Percentiles rank a stretch among this genome's conserved stretches.
Evolutionary conservation across 179 eudicot species (phyloP).

Genomic region (Heliamphora pulchella): DNA sequence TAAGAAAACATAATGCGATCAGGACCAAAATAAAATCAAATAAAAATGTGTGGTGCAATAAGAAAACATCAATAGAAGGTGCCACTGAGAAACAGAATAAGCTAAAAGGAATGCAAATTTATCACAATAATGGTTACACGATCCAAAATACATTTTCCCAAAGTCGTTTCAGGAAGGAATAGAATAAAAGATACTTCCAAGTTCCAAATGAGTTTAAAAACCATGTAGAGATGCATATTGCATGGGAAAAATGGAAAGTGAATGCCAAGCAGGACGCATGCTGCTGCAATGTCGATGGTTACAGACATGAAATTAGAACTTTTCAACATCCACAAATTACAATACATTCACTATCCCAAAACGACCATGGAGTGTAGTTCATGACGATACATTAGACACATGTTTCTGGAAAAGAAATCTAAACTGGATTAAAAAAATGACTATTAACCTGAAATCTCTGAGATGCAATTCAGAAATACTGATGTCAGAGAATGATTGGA

Average conservation of each 20-base stretch:
- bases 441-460: slow-evolving; percentile 84
- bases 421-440: not conserved
- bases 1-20: not conserved
- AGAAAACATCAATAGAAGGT: not conserved
- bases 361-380: not conserved
- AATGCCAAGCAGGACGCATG: not conserved
- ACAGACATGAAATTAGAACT: not conserved
- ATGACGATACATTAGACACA: not conserved
- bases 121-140: not conserved
- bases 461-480: slow-evolving; percentile 91
- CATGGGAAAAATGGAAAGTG: too few relatives aligned
- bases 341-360: not conserved
- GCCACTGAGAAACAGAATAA: not conserved
- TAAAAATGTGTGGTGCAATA: not conserved
- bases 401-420: not conserved
- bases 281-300: not conserved
- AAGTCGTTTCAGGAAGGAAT: not conserved
- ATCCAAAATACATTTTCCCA: slow-evolving; percentile 3
- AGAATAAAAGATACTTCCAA: not conserved
- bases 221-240: not conserved
- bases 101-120: not conserved
- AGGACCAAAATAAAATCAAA: not conserved
- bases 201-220: slow-evolving; percentile 8
- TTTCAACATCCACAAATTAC: not conserved
- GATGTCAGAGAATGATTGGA: slow-evolving; percentile 71